Conservation (phyloP, 2,329 filamentous ascomycete species). For the Dactylellina leptospora region DNA sequence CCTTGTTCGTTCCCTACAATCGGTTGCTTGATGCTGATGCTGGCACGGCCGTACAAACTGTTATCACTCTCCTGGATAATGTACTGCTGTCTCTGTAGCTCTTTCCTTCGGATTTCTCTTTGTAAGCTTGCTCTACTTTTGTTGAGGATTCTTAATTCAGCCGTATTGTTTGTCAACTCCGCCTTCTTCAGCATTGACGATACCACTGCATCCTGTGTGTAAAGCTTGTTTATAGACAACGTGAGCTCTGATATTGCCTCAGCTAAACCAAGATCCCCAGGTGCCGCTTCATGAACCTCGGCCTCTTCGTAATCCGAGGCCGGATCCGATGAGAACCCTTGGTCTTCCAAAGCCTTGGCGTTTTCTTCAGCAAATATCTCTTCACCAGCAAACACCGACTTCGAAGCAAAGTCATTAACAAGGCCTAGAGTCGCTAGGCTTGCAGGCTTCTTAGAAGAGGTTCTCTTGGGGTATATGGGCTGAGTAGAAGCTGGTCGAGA, state of each 20-base stretch:
- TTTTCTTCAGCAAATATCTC: slow-evolving; percentile 91
- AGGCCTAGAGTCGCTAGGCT: slow-evolving; percentile 91
- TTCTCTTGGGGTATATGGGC: slow-evolving; percentile 59
- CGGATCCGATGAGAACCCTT: slow-evolving; percentile 58
- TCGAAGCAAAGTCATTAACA: slow-evolving; percentile 84
- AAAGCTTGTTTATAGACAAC: slow-evolving; percentile 86
- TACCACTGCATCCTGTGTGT: slow-evolving; percentile 86
- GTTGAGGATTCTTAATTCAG: slow-evolving; percentile 86
- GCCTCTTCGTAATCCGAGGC: slow-evolving; percentile 71
- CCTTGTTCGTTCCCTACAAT: slow-evolving; percentile 94
- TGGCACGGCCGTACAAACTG: slow-evolving; percentile 90
- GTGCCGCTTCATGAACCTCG: slow-evolving; percentile 90
- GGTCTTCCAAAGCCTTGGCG: slow-evolving; percentile 79
- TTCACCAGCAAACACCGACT: slow-evolving; percentile 91
- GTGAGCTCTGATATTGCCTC: slow-evolving; percentile 91
- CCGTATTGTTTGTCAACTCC: slow-evolving; percentile 94
- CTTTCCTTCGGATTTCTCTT: slow-evolving; percentile 89
- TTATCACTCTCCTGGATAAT: slow-evolving; percentile 98
- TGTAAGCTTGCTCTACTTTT: slow-evolving; percentile 95
- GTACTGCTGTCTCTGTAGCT: slow-evolving; percentile 95
- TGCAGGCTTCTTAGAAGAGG: slow-evolving; percentile 64
- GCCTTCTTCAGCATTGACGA: slow-evolving; percentile 92
- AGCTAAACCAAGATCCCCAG: slow-evolving; percentile 88
- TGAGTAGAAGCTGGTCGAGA: slow-evolving; percentile 34
- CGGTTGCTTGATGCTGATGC: slow-evolving; percentile 87